These are phyloP conservation scores for Leersia perrieri DNA, from an alignment of 176 grass and related monocot genomes.

Conservation along the genomic window DNA sequence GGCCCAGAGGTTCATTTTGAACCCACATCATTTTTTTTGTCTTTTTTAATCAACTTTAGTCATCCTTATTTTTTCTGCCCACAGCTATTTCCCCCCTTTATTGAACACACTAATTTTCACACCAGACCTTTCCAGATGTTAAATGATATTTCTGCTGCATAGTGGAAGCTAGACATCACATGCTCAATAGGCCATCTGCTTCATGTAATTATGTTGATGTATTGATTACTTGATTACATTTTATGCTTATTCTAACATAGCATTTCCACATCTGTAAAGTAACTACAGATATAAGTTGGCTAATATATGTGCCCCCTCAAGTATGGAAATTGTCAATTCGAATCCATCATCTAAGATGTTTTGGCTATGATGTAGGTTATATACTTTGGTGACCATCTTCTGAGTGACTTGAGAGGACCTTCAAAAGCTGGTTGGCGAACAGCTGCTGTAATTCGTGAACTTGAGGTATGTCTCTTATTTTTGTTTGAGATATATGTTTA, in stretches of 20 bases:
- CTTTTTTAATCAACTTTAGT: neutral
- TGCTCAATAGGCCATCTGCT: neutral
- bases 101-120: neutral
- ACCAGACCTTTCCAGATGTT: neutral
- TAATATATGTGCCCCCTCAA: neutral
- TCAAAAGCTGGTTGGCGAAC: constrained; percentile 99
- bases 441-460: constrained; percentile 92
- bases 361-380: constrained; percentile 63
- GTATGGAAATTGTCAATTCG: neutral
- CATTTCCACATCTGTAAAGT: constrained; percentile 13
- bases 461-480: constrained; percentile 57
- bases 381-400: constrained; percentile 98
- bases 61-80: neutral
- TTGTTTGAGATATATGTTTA: neutral
- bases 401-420: constrained; percentile 95
- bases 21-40: neutral
- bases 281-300: neutral
- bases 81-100: neutral
- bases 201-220: neutral
- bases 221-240: neutral
- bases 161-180: neutral
- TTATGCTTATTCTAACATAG: constrained; percentile 31
- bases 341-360: constrained; percentile 26
- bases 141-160: constrained; percentile 14
- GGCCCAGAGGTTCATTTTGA: constrained; percentile 71